phyloP scores from a whole-genome alignment of 164 flowering plant species.

The Chimonanthus praecox region DNA sequence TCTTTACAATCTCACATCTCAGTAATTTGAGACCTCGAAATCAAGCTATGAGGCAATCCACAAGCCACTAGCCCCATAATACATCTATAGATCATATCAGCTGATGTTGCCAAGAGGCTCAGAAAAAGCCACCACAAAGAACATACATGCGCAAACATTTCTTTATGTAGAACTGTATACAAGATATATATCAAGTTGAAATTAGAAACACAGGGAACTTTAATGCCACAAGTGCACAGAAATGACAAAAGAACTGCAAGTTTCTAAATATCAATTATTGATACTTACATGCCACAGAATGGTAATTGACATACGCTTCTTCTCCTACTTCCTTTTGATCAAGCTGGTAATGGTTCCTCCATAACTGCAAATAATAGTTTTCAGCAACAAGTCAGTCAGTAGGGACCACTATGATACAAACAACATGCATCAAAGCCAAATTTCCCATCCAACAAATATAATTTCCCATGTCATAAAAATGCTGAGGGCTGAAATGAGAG shows the following conservation, averaged over 20 bases:
- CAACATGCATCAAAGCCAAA: neutral
- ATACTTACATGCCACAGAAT: neutral
- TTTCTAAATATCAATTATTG: neutral
- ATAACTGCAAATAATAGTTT: conserved; percentile 39
- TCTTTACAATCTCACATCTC: neutral
- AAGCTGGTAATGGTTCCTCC: conserved; percentile 87
- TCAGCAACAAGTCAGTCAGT: neutral
- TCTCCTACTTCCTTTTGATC: conserved; percentile 9
- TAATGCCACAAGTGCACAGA: too few species aligned
- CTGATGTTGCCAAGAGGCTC: neutral
- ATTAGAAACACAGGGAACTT: neutral
- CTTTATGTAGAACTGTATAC: too few species aligned
- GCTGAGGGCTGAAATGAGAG: neutral
- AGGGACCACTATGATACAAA: too few species aligned
- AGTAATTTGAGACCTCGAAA: neutral
- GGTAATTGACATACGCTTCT: neutral
- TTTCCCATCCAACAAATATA: neutral
- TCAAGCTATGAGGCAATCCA: neutral
- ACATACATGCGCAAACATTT: neutral
- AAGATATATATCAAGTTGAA: too few species aligned
- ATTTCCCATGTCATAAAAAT: neutral
- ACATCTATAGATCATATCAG: neutral
- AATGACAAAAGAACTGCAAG: neutral
- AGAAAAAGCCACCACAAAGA: neutral
- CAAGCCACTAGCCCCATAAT: neutral